Evolutionary conservation across 2,329 filamentous ascomycete genomes (phyloP), one percentile per base, ranked within the genome.

Genomic region (Chaetomium sp.): DNA sequence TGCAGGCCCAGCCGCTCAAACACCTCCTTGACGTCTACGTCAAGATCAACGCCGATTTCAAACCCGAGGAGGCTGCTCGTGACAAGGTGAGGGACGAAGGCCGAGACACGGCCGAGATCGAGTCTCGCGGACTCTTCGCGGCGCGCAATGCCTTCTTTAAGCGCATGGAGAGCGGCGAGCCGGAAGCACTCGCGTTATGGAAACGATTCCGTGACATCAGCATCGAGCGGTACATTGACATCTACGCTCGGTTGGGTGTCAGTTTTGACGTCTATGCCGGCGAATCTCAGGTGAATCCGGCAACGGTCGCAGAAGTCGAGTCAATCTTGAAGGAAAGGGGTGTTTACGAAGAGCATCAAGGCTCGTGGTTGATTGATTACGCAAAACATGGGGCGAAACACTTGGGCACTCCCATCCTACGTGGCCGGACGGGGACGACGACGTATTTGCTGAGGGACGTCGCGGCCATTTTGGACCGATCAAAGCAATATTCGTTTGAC

Each of bases 11-110:
- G 71, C 88, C 90, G 1, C 88, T 92, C 69, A 85, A 86, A 63
- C 90, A 92, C 74, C 78, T 93, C 12, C 90, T 89, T 69, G 84
- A 91, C 62, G 85, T 93, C 19, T 92, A 92, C 72, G 87, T 88
- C 65, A 84, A 84, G 74, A 90, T 91, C 73, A 87, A 87, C 70
- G 81, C 81, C 45, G 81, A 89, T 3, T 83, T 88, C 68, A 78
- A 80, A 10, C 85, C 83, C 0, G 88, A 92, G 76, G 82, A 86
- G 54, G 86, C 87, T 55, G 78, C 83, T 47, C 81, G 84, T 49
- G 85, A 86, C 72, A 78, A 75, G 35, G 79, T 81, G 49, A 80
- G 82, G 65, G 78, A 79, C 19, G 78, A 81, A 42, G 77, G 78
- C 25, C 76, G 81, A 49, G 79, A 81, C 35, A 78, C 77, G 3